Percentiles rank a stretch among this genome's conserved stretches.
Conservation (phyloP, 306 rosid genomes). For the Prunus campanulata region DNA sequence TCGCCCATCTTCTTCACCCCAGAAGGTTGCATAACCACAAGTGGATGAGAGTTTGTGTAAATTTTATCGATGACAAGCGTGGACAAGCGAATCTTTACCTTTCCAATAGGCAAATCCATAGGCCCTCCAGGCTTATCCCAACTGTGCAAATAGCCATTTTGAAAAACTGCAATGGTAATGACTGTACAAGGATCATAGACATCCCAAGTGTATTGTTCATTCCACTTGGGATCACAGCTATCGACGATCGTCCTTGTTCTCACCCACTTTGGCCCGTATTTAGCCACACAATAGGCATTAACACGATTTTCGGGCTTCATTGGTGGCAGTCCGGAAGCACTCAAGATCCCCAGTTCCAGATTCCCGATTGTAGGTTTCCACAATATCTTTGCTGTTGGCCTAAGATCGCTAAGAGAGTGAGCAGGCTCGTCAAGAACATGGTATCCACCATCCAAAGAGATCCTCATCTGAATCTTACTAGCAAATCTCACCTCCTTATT, state of each 20-base stretch:
- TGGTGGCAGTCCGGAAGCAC: not conserved
- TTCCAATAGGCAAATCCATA: not conserved
- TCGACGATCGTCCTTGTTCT: conserved; percentile 3
- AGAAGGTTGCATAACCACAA: not conserved
- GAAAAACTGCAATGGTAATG: conserved; percentile 10
- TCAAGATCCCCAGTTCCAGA: not conserved
- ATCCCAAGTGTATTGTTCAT: conserved; percentile 16
- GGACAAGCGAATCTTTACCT: conserved; percentile 9
- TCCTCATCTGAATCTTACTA: conserved; percentile 11
- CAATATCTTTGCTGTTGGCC: conserved; percentile 5
- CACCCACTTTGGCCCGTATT: conserved; percentile 19
- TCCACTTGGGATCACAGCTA: conserved; percentile 14
- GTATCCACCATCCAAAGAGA: conserved; percentile 14
- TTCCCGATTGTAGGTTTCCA: not conserved
- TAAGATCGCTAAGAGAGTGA: conserved; percentile 2
- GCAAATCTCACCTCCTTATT: not conserved
- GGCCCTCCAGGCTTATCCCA: not conserved
- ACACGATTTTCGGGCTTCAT: not conserved
- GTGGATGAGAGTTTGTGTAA: not conserved
- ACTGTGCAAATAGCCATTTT: not conserved
- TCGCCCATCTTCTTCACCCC: conserved; percentile 5
- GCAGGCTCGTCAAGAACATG: conserved; percentile 7
- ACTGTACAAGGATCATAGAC: conserved; percentile 19
- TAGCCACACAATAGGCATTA: conserved; percentile 34
- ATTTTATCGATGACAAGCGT: not conserved